These are phyloP conservation scores for Penicillium sp. DNA, from an alignment of 2,329 filamentous ascomycete genomes.

Conservation along the genomic window DNA sequence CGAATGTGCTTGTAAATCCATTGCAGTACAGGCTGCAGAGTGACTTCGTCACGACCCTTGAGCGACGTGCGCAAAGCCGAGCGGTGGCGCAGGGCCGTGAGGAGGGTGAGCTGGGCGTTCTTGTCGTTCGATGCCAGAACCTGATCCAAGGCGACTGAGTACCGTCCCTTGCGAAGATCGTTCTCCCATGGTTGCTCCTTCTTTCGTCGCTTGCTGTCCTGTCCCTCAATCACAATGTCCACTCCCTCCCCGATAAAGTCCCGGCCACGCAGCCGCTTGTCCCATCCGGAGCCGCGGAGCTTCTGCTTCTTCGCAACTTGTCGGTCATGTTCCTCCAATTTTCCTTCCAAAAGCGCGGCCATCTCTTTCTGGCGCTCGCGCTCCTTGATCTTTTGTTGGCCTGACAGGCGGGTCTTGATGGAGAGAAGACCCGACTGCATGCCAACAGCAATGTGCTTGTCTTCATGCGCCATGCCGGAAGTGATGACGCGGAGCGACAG, in stretches of 20 bases:
- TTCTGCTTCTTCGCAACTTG: constrained; percentile 66
- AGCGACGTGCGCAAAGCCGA: constrained; percentile 78
- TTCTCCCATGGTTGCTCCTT: constrained; percentile 73
- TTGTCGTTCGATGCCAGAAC: constrained; percentile 62
- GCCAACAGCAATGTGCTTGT: constrained; percentile 90
- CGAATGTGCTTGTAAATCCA: constrained; percentile 79
- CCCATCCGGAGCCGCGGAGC: constrained; percentile 55
- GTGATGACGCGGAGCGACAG: constrained; percentile 75
- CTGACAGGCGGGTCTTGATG: constrained; percentile 80
- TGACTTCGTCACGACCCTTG: constrained; percentile 71
- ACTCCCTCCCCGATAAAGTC: constrained; percentile 79
- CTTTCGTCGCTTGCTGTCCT: constrained; percentile 57
- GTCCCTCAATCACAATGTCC: constrained; percentile 78
- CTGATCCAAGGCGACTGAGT: constrained; percentile 70
- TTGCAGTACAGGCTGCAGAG: constrained; percentile 73
- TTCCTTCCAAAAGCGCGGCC: constrained; percentile 73
- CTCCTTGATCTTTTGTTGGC: constrained; percentile 71
- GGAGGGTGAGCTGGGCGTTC: constrained; percentile 65
- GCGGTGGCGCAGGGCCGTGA: constrained; percentile 81
- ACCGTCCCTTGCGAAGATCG: constrained; percentile 72
- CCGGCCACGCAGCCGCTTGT: constrained; percentile 62
- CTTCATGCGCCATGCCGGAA: constrained; percentile 63
- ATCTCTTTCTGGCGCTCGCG: constrained; percentile 77
- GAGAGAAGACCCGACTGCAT: constrained; percentile 93
- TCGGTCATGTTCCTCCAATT: constrained; percentile 71